Evolutionary conservation across 768 basidiomycete genomes (phyloP).

Genomic region (Leccinum imitatum): DNA sequence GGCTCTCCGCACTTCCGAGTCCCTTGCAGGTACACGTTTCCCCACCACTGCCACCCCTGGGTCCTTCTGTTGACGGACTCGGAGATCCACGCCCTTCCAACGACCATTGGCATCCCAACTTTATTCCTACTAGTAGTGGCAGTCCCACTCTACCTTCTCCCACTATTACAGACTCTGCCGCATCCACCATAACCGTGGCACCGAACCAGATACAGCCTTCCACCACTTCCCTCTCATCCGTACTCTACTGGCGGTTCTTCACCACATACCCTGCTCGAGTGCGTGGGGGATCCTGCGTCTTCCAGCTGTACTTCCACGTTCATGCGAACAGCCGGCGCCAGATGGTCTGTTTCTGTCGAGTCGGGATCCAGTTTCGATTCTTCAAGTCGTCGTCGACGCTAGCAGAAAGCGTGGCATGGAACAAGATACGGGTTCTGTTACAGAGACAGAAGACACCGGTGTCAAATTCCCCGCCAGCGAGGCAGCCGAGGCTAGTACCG

Average conservation of each 20-base stretch:
- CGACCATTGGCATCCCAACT: conserved; percentile 22
- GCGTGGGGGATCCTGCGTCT: conserved; percentile 11
- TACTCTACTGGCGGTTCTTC: conserved; percentile 11
- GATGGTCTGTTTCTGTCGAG: conserved; percentile 15
- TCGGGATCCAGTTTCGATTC: conserved; percentile 6
- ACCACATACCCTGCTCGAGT: conserved; percentile 18
- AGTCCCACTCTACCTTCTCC: conserved; percentile 4
- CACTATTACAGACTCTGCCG: conserved; percentile 9
- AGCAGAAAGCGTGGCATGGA: no score
- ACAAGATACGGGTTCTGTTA: no score
- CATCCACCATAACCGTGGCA: conserved; percentile 11
- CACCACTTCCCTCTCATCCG: background rate
- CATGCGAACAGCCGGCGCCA: conserved; percentile 17
- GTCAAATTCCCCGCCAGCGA: no score
- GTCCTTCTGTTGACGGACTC: conserved; percentile 15
- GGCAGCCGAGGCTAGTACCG: no score
- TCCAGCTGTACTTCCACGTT: conserved; percentile 14
- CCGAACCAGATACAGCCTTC: background rate
- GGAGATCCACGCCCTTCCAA: conserved; percentile 15
- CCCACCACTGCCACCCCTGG: conserved; percentile 27
- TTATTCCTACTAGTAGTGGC: conserved; percentile 13
- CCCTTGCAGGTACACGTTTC: conserved; percentile 28
- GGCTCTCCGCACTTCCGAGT: conserved; percentile 40
- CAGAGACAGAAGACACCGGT: no score
- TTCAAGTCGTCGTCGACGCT: no score